Conservation (phyloP, 2,329 filamentous ascomycete genomes). For the Ceratocystis huliohia region DNA sequence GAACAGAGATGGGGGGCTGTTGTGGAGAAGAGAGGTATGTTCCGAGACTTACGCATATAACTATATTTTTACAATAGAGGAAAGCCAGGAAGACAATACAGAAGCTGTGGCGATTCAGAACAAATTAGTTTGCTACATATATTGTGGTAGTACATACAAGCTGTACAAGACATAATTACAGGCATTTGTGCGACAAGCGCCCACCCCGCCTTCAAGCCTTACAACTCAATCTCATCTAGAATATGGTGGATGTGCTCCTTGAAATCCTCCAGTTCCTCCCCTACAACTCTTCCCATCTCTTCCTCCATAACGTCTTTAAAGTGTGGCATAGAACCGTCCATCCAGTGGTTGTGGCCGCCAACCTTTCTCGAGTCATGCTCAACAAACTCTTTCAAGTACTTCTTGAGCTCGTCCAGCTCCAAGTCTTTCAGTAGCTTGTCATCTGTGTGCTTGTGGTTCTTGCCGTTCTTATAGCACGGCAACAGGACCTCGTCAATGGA, state of each 20-base stretch:
- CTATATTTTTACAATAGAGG: neutral
- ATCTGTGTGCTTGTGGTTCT: constrained; percentile 13
- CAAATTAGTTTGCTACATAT: constrained; percentile 1
- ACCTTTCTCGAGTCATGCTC: constrained; percentile 15
- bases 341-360: constrained; percentile 19
- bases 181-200: neutral
- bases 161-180: neutral
- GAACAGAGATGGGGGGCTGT: constrained; percentile 45
- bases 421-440: constrained; percentile 18
- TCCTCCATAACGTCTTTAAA: neutral
- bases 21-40: constrained; percentile 30
- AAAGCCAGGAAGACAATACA: neutral
- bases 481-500: constrained; percentile 61
- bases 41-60: constrained; percentile 25
- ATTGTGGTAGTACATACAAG: neutral
- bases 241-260: constrained; percentile 15
- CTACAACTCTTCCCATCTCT: neutral
- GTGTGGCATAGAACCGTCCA: constrained; percentile 5
- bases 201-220: neutral
- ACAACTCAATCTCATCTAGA: constrained; percentile 15
- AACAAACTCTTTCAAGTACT: constrained; percentile 24
- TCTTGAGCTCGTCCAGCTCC: constrained; percentile 21
- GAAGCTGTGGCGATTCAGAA: neutral
- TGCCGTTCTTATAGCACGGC: constrained; percentile 48
- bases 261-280: neutral